A percentile compares a stretch with the other conserved stretches of the same genome.
Evolutionary conservation across 2,329 filamentous ascomycete species (phyloP).

Genomic region (Cephalotrichum gorgonifer): DNA sequence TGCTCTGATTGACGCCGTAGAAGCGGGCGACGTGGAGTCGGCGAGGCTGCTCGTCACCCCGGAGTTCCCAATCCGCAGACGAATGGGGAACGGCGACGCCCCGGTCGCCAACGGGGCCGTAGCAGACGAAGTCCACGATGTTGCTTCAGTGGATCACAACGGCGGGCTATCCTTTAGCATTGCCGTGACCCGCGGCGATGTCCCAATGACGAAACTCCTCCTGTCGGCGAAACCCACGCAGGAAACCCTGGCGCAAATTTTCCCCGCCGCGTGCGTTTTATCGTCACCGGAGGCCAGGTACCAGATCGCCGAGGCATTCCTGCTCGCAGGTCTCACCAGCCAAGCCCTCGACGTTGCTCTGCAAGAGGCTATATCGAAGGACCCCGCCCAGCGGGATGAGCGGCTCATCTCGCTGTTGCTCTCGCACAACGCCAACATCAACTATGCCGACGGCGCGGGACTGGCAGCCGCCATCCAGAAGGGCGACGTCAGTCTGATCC

Average conservation of each 20-base stretch:
- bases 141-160: constrained; percentile 42
- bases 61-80: constrained; percentile 27
- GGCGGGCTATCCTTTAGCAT: constrained; percentile 38
- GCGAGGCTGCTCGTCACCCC: constrained; percentile 39
- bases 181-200: constrained; percentile 34
- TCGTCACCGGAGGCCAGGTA: constrained; percentile 28
- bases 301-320: constrained; percentile 37
- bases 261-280: constrained; percentile 35
- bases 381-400: constrained; percentile 35
- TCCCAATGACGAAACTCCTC: constrained; percentile 32
- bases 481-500: constrained; percentile 34
- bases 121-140: constrained; percentile 31
- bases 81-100: constrained; percentile 12
- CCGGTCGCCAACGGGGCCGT: constrained; percentile 13
- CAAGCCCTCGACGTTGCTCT: constrained; percentile 37
- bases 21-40: constrained; percentile 35
- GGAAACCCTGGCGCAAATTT: constrained; percentile 36
- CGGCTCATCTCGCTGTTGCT: constrained; percentile 41
- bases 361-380: constrained; percentile 40
- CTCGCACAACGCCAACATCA: constrained; percentile 40
- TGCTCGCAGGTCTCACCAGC: constrained; percentile 35
- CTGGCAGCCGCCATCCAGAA: constrained; percentile 37
- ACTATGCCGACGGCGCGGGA: constrained; percentile 39
- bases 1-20: constrained; percentile 37
- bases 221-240: constrained; percentile 34